Conservation (phyloP, 2,329 filamentous ascomycete species). For the Epichloe elymi region DNA sequence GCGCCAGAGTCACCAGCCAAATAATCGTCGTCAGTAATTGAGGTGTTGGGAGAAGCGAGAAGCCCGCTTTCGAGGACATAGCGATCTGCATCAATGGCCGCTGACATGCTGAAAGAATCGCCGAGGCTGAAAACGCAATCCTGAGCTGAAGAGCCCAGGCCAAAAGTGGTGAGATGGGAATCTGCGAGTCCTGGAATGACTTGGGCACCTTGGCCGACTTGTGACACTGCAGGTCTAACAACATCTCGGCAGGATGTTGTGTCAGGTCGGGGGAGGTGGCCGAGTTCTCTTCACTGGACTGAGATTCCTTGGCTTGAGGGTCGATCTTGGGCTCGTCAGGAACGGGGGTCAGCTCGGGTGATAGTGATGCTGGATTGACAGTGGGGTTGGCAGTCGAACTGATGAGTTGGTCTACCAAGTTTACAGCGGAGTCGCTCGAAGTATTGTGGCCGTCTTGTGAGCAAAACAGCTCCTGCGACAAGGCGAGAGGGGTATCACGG, state of each 20-base stretch:
- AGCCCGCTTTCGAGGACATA: conserved; percentile 64
- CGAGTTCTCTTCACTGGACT: conserved; percentile 14
- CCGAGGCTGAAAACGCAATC: conserved; percentile 54
- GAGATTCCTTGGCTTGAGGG: conserved; percentile 9
- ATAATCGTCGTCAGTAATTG: conserved; percentile 55
- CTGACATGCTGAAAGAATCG: conserved; percentile 55
- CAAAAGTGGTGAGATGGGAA: conserved; percentile 24
- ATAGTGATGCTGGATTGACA: conserved; percentile 49
- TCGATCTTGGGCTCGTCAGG: conserved; percentile 22
- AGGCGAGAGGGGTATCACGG: conserved; percentile 37
- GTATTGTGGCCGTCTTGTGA: conserved; percentile 27
- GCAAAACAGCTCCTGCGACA: conserved; percentile 46
- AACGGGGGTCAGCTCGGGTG: conserved; percentile 41
- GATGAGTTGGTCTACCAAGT: conserved; percentile 31
- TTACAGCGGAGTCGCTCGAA: conserved; percentile 16
- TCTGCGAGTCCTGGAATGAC: conserved; percentile 31
- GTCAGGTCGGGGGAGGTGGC: conserved; percentile 69
- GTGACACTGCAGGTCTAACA: conserved; percentile 99
- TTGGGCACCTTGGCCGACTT: conserved; percentile 58
- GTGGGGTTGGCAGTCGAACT: conserved; percentile 30
- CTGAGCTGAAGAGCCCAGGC: conserved; percentile 40
- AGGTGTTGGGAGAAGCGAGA: conserved; percentile 58
- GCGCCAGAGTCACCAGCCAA: conserved; percentile 46
- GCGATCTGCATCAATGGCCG: conserved; percentile 59
- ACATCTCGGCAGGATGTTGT: conserved; percentile 99